Percentiles rank a stretch among this genome's conserved stretches.
Evolutionary conservation across 345 rosid genomes (phyloP).

Genomic region (Syzygium oleosum): DNA sequence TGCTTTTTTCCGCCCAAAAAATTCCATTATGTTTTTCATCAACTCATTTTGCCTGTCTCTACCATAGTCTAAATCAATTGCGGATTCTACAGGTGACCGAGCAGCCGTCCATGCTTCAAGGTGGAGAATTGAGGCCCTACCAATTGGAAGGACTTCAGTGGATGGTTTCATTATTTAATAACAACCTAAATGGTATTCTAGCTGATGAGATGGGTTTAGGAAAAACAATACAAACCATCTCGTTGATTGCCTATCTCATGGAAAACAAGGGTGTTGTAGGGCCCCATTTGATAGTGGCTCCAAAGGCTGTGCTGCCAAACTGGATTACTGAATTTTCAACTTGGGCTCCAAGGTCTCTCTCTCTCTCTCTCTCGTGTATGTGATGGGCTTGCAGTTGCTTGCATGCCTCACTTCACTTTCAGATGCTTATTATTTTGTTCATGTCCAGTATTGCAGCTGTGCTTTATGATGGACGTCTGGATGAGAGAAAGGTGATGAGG

Average conservation of each 20-base stretch:
- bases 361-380: neutral
- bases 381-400: neutral
- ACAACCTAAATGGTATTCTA: slow-evolving; percentile 94
- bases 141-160: slow-evolving; percentile 99
- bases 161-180: slow-evolving; percentile 97
- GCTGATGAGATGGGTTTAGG: slow-evolving; percentile 99
- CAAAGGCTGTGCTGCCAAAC: slow-evolving; percentile 97
- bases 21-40: neutral
- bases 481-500: slow-evolving; percentile 88
- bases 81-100: slow-evolving; percentile 58
- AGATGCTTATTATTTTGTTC: slow-evolving; percentile 14
- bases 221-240: slow-evolving; percentile 94
- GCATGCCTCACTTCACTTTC: neutral
- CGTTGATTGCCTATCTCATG: slow-evolving; percentile 81
- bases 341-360: slow-evolving; percentile 78
- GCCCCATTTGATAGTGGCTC: slow-evolving; percentile 98
- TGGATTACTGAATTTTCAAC: slow-evolving; percentile 93
- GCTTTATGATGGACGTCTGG: slow-evolving; percentile 96
- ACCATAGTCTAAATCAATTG: neutral
- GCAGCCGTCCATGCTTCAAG: slow-evolving; percentile 88
- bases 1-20: neutral
- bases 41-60: neutral
- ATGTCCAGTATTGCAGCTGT: slow-evolving; percentile 68
- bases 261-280: slow-evolving; percentile 82
- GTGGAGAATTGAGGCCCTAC: slow-evolving; percentile 89